Evolutionary conservation across 2,329 filamentous ascomycete genomes (phyloP).

Genomic region (Fusarium lyarnte): DNA sequence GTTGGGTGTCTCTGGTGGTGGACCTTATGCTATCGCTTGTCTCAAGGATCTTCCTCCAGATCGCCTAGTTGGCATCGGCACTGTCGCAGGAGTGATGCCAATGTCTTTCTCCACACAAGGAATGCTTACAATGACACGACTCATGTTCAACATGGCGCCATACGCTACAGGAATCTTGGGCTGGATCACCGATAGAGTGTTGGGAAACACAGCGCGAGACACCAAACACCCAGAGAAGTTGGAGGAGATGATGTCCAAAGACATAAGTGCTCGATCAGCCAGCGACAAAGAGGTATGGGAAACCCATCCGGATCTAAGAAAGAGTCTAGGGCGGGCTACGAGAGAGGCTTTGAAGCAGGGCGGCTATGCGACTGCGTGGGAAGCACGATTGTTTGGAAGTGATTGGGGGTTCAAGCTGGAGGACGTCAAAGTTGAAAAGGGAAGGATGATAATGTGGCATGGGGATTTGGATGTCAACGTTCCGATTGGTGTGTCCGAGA

Average conservation of each 20-base stretch:
- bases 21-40: conserved; percentile 22
- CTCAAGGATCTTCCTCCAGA: conserved; percentile 4
- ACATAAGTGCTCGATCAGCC: neutral
- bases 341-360: conserved; percentile 16
- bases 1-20: conserved; percentile 22
- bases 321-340: neutral
- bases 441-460: conserved; percentile 24
- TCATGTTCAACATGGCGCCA: conserved; percentile 16
- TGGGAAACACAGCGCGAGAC: conserved; percentile 11
- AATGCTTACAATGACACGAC: conserved; percentile 10
- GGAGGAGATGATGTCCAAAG: conserved; percentile 10
- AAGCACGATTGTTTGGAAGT: conserved; percentile 15
- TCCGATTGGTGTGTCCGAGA: conserved; percentile 10
- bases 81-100: conserved; percentile 21
- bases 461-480: conserved; percentile 21
- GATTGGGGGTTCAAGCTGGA: conserved; percentile 28
- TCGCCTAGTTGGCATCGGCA: conserved; percentile 2
- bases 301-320: neutral
- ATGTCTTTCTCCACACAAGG: conserved; percentile 18
- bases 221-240: conserved; percentile 16
- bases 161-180: conserved; percentile 4
- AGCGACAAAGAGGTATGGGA: conserved; percentile 9
- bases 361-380: conserved; percentile 15
- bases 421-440: conserved; percentile 14
- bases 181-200: conserved; percentile 1